Base-by-base conservation (phyloP, 805 yeast genomes). In the Candida sonorensis region DNA sequence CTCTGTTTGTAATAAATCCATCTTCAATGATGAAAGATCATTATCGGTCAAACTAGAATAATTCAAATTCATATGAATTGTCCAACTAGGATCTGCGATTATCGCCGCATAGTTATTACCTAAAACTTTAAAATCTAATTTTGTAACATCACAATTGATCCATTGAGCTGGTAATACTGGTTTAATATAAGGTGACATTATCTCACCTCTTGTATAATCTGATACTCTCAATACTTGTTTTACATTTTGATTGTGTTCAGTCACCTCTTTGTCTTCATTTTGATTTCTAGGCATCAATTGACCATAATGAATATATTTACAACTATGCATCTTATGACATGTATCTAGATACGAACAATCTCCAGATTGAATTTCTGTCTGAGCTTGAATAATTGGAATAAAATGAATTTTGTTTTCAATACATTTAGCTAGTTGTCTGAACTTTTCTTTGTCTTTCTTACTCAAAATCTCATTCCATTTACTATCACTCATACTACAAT, bases 11-110 rank as follows among this genome's bases (percentile, higher is more conserved):
- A 88, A 64, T 27, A 68, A 59, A 23, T 71, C 68, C 54, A 88
- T 67, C 17, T 84, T 79, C 16, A 88, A 61, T 9, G 73, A 64
- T 31, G 79, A 56, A 23, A 88, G 61, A 44, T 85, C 95, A 2
- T 74, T 69, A 51, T 84, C 94, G 36, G 81, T 80, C 51, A 85
- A 77, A 2, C 85, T 76, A 10, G 85, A 83, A 53, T 81, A 78
- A 4, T 86, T 86, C 23, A 61, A 50, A 34, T 82, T 81, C 88
- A 84, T 87, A 59, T 88, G 96, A 41, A 88, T 88, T 42, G 86
- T 88, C 97, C 97, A 88, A 7, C 96, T 92, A 3, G 96, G 96
- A 55, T 88, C 97, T 0, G 95, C 90, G 34, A 90, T 73, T 10
- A 88, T 76, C 3, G 79, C 86, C 24, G 80, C 87, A 60, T 83